Conservation (phyloP, 306 rosid species). For the Aeschynomene evenia region DNA sequence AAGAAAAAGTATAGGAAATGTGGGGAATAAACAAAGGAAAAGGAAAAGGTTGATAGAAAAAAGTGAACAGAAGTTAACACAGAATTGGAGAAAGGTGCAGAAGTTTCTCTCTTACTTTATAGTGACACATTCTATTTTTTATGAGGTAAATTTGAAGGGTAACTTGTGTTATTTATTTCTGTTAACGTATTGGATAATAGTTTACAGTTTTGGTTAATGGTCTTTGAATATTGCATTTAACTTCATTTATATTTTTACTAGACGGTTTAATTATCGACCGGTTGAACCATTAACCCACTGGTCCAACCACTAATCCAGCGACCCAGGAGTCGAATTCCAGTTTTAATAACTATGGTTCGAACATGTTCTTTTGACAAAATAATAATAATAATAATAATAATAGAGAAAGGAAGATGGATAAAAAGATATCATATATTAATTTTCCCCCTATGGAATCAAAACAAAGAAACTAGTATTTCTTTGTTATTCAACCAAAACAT, state of each 20-base stretch:
- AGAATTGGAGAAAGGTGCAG: neutral
- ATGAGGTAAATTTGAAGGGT: no score
- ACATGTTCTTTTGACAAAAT: no score
- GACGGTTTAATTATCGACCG: no score
- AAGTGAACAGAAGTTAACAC: neutral
- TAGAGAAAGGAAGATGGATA: neutral
- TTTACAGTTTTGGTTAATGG: no score
- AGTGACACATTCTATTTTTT: neutral
- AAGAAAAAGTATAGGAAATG: neutral
- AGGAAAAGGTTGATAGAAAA: neutral
- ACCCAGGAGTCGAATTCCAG: no score
- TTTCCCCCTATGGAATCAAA: neutral
- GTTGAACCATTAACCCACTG: no score
- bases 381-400: neutral
- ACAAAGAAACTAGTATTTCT: neutral
- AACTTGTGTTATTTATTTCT: no score
- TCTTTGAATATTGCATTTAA: no score
- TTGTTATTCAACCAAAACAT: conserved; percentile 14
- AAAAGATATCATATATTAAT: neutral
- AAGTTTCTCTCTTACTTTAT: neutral
- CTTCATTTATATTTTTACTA: no score
- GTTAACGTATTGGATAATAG: no score
- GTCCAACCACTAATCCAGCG: no score
- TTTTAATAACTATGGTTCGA: no score
- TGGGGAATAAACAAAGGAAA: neutral